Base-by-base conservation (phyloP, 768 basidiomycete genomes). In the Phaeotremella skinneri region DNA sequence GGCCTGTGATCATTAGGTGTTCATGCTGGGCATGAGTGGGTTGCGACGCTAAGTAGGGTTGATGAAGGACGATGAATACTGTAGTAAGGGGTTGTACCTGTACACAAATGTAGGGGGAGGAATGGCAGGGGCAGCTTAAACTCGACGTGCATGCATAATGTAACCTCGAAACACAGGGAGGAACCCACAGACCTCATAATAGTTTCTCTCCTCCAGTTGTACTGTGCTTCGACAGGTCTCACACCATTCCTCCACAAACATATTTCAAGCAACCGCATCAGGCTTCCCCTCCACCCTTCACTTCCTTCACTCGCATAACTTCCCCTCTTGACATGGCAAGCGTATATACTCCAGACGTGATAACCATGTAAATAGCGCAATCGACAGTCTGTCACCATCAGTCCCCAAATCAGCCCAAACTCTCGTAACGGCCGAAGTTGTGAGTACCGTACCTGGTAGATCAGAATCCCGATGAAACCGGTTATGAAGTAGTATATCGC, bases 281-380 rank as follows among this genome's bases (percentile, higher is more conserved):
- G 6, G 39, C 21, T 21, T 29, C 51, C 30, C 32, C 50, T n/a
- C 20, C 27, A 1, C 31, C 42, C 17, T 43, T 59, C 2, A 52
- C 45, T 45, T 52, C 20, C 21, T 23, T 21, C 45, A 17, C n/a
- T 41, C 20, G 21, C 80, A 89, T 86, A 54, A 72, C 79, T 79
- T 92, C 90, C 69, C 86, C 87, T 20, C 83, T 80, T 60, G 81
- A 74, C 41, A 85, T 79, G 13, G 89, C 88, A 55, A 85, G 82
- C 14, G 78, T 76, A 68, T 90, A 94, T 69, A 85, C 85, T 55
- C 81, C 62, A 25, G 82, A 80, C 17, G 89, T 87, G 68, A 90
- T 82, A 50, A 89, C 69, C 23, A 88, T 90, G 82, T 85, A 96
- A 50, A 93, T 76, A 13, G 86, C 85, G 26, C 85, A 87, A 69